Percentiles rank a stretch among this genome's conserved stretches.
Evolutionary conservation across 306 rosid genomes (phyloP).

Genomic region (Begonia fuchsioides): DNA sequence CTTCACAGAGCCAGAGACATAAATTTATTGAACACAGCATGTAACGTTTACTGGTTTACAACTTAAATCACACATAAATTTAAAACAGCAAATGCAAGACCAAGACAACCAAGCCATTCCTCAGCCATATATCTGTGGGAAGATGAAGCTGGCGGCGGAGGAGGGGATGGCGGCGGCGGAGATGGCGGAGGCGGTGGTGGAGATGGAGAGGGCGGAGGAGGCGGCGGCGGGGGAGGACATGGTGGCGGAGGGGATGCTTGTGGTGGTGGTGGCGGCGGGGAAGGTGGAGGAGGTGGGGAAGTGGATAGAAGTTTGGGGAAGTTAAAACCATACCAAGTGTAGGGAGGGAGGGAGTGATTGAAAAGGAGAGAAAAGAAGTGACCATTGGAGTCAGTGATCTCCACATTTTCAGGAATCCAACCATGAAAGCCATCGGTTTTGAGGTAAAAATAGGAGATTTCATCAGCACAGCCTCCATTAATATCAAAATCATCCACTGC

Average conservation of each 20-base stretch:
- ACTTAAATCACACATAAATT: not conserved
- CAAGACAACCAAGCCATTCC: not conserved
- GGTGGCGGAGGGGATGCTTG: not conserved
- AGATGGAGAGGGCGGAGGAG: not conserved
- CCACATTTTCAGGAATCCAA: constrained; percentile 7
- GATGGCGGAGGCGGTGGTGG: not conserved
- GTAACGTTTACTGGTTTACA: no score
- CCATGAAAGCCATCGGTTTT: not conserved
- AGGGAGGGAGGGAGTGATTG: constrained; percentile 3
- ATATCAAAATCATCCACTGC: constrained; percentile 1
- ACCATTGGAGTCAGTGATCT: constrained; percentile 4
- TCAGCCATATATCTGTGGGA: not conserved
- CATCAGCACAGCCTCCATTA: constrained; percentile 3
- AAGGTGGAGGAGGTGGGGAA: not conserved
- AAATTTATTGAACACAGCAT: no score
- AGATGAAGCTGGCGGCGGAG: not conserved
- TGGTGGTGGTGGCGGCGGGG: not conserved
- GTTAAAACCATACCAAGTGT: constrained; percentile 9
- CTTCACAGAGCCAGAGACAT: no score
- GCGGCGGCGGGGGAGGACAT: not conserved
- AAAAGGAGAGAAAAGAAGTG: not conserved
- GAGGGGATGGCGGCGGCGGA: not conserved
- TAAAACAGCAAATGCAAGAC: not conserved
- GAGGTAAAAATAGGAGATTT: constrained; percentile 4
- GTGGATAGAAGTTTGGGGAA: not conserved